A percentile compares a stretch with the other conserved stretches of the same genome.
Evolutionary conservation across 2,329 filamentous ascomycete species (phyloP).

Genomic region (Colletotrichum musicola): DNA sequence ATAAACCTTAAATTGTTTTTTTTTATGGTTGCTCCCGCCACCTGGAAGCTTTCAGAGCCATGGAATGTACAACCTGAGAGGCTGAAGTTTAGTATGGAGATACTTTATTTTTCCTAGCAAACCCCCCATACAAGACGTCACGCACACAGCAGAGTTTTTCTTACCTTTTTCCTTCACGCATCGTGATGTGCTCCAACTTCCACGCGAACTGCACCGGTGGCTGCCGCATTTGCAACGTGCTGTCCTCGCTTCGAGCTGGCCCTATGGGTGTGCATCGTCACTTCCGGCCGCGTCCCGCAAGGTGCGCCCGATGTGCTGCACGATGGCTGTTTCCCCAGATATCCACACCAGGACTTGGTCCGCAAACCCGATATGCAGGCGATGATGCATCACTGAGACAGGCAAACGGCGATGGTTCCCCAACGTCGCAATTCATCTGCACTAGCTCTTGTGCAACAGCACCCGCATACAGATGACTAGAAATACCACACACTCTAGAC

Average conservation of each 20-base stretch:
- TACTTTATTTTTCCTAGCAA: no score
- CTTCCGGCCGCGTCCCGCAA: neutral
- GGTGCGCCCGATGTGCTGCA: slow-evolving; percentile 2
- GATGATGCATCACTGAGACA: slow-evolving; percentile 9
- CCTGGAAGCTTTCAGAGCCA: slow-evolving; percentile 7
- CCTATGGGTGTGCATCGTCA: slow-evolving; percentile 5
- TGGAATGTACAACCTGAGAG: neutral
- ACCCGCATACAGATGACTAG: slow-evolving; percentile 10
- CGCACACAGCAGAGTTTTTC: no score
- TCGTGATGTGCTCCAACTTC: no score
- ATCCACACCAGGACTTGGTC: slow-evolving; percentile 15
- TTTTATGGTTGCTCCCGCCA: neutral
- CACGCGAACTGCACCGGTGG: slow-evolving; percentile 8
- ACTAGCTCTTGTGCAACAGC: slow-evolving; percentile 17
- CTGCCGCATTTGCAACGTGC: neutral
- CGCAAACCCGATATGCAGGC: neutral
- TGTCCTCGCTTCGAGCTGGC: slow-evolving; percentile 2
- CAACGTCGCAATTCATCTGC: slow-evolving; percentile 7
- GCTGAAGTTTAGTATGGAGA: no score
- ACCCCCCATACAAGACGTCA: no score
- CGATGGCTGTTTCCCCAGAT: slow-evolving; percentile 16
- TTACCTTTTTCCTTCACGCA: no score
- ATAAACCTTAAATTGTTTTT: slow-evolving; percentile 11
- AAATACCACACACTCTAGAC: neutral
- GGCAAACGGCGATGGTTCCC: slow-evolving; percentile 11